Base-by-base conservation (phyloP, 140 eudicot species). In the Anethum foeniculum region DNA sequence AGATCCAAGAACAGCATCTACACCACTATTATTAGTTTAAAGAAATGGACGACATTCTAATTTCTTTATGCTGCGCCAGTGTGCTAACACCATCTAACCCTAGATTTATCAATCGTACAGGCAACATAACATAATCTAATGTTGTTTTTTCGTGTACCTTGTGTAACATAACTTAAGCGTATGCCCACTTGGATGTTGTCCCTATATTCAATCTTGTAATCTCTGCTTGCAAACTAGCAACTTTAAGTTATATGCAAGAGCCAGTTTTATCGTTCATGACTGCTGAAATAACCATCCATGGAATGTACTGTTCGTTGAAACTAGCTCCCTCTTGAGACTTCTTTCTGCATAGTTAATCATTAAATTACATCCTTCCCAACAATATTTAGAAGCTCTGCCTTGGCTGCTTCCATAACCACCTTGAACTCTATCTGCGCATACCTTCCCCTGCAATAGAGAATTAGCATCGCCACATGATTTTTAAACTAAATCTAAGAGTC, bases 361-460 rank as follows among this genome's bases (percentile, higher is more conserved):
- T 87, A 89, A 28, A 77, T 58, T 27, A 62, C 85, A 79, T 82
- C 90, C 83, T 88, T 94, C 49, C 92, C 91, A 3, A 88, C 89
- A 81, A 82, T 81, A 82, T 82, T 91, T 74, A 90, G 85, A 85
- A 95, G 89, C 87, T 92, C 97, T 52, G 88, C 88, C 80, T 92
- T 92, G 67, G 97, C 97, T 77, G 97, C 97, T 87, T 95, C 99
- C 97, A 92, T 95, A 43, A 95, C 80, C 39, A 76, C 88, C 56
- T 86, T 86, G 82, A 95, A 92, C 80, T 92, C 95, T 44, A 88
- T 84, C 80, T 92, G 88, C 47, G 82, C 76, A 81, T 95, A 95
- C 86, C 97, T 86, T 81, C 97, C 97, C 99, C 99, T 95, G 90
- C 79, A 85, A 84, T 21, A 8, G 5, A 58, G 71, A 62, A 74